Conservation (phyloP, 345 rosid genomes). For the Populus nigra region DNA sequence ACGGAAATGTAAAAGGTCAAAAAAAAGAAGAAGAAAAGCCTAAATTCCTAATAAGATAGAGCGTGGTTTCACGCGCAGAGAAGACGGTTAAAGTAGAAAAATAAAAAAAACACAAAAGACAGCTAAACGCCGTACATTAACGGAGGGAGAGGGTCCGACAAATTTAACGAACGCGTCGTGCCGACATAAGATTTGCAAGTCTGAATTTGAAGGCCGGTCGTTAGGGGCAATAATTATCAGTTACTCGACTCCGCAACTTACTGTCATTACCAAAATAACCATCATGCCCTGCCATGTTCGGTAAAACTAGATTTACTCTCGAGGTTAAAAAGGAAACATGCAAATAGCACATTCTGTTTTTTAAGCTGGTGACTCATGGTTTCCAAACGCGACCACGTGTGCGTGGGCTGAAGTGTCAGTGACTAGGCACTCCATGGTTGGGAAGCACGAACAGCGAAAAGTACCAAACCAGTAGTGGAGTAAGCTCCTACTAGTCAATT, state of each 20-base stretch:
- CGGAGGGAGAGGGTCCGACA: conserved; percentile 4
- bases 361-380: background rate
- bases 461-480: background rate
- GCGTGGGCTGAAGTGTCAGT: background rate
- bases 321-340: background rate
- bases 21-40: background rate
- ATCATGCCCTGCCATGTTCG: background rate
- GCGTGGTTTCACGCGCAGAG: background rate
- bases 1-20: too few relatives aligned
- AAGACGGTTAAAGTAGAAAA: background rate
- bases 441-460: background rate
- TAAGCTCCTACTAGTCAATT: too few relatives aligned
- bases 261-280: background rate
- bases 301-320: background rate
- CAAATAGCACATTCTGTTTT: background rate
- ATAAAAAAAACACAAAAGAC: background rate
- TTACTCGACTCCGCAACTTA: background rate
- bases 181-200: conserved; percentile 10
- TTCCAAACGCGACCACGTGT: too few relatives aligned
- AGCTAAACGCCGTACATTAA: conserved; percentile 17
- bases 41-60: background rate
- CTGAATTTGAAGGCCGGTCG: conserved; percentile 17
- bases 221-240: background rate
- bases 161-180: conserved; percentile 28
- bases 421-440: conserved; percentile 9